These are phyloP conservation scores for Eudorina sp. DNA, from an alignment of 139 green algal genomes.

Conservation along the genomic window DNA sequence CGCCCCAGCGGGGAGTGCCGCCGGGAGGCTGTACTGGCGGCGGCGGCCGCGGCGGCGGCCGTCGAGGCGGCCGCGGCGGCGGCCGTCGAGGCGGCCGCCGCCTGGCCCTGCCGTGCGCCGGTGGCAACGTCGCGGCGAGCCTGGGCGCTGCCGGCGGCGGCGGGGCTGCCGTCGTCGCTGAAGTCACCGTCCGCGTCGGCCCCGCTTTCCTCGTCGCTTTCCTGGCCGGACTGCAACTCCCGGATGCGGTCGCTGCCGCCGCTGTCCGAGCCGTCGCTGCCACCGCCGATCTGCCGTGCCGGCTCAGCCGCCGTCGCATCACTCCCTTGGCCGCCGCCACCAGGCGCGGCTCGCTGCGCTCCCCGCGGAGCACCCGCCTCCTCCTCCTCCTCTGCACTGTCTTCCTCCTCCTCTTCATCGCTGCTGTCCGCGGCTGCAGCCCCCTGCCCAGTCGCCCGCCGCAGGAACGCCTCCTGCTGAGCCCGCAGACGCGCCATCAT, in stretches of 20 bases:
- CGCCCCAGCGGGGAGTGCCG: constrained; percentile 1
- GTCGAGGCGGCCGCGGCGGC: not conserved
- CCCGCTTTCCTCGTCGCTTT: not conserved
- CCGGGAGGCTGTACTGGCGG: no score
- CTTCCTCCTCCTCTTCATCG: not conserved
- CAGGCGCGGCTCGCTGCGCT: no score
- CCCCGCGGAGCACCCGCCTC: no score
- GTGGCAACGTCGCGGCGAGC: not conserved
- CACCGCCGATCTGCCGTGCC: no score
- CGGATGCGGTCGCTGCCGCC: not conserved
- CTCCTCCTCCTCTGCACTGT: not conserved
- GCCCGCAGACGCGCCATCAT: constrained; percentile 25
- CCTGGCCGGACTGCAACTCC: not conserved
- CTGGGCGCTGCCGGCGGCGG: not conserved
- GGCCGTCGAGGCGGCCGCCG: not conserved
- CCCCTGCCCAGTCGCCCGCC: not conserved
- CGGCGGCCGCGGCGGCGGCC: not conserved
- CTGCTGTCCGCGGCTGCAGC: not conserved
- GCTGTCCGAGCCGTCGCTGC: not conserved
- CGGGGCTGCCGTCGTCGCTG: not conserved
- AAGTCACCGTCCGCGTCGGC: not conserved
- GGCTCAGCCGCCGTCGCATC: no score
- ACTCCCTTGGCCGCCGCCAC: no score
- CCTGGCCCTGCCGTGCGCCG: not conserved
- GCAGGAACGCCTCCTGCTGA: constrained; percentile 48